phyloP scores from a whole-genome alignment of 495 filamentous ascomycete species.

The Aspergillus cristatus region DNA sequence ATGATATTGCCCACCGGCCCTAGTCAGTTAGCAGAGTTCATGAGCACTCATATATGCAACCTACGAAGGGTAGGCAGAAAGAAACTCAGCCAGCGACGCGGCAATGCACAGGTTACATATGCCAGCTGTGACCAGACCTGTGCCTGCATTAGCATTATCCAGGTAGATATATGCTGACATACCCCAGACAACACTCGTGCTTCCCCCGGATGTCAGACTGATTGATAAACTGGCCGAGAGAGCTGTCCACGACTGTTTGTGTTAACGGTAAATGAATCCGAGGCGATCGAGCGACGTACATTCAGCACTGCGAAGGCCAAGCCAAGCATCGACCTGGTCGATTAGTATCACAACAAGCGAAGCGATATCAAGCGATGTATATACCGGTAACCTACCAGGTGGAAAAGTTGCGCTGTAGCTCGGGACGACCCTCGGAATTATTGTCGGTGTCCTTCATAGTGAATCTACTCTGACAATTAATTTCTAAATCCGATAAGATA shows the following conservation, averaged over 20 bases:
- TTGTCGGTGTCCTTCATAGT: constrained; percentile 27
- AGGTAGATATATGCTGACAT: not conserved
- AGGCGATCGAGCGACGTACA: constrained; percentile 11
- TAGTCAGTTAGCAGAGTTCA: constrained; percentile 10
- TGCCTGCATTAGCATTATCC: not conserved
- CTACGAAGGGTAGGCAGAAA: constrained; percentile 59
- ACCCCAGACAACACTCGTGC: constrained; percentile 39
- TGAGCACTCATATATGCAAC: constrained; percentile 6
- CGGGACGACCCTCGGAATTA: constrained; percentile 50
- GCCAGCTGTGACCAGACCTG: constrained; percentile 57
- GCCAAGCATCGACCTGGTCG: constrained; percentile 35
- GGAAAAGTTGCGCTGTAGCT: constrained; percentile 46
- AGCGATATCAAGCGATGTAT: not conserved
- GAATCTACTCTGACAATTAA: no score
- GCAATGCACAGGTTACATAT: constrained; percentile 60
- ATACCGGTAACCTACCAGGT: constrained; percentile 17
- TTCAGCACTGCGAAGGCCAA: constrained; percentile 40
- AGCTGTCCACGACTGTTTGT: constrained; percentile 32
- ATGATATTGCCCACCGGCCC: constrained; percentile 56
- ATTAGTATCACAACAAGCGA: not conserved
- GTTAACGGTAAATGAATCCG: not conserved
- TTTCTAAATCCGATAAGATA: no score
- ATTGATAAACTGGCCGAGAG: constrained; percentile 37
- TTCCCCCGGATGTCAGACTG: constrained; percentile 34
- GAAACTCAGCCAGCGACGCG: constrained; percentile 58